phyloP scores from a whole-genome alignment of 768 basidiomycete genomes.

The Auricularia auricula-judae region DNA sequence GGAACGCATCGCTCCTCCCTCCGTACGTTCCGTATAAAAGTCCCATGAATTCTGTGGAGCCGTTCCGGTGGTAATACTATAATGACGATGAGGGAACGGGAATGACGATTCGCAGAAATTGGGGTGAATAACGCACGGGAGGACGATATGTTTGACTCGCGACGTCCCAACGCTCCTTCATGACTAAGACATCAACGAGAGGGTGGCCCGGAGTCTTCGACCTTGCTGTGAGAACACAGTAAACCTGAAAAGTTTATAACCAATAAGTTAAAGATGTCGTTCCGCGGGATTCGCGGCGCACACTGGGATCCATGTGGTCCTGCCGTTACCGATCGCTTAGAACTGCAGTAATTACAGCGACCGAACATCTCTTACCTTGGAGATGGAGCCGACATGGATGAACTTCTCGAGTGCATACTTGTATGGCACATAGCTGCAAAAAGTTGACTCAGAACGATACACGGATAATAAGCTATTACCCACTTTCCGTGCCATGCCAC shows the following conservation, averaged over 20 bases:
- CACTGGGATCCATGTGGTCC: background rate
- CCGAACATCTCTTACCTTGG: slow-evolving; percentile 15
- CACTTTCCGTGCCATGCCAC: slow-evolving; percentile 64
- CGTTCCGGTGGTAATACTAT: slow-evolving; percentile 57
- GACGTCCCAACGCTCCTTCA: slow-evolving; percentile 56
- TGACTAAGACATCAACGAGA: slow-evolving; percentile 53
- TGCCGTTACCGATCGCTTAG: background rate
- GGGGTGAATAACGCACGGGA: slow-evolving; percentile 28
- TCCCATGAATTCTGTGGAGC: slow-evolving; percentile 54
- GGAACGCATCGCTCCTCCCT: slow-evolving; percentile 51
- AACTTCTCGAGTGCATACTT: slow-evolving; percentile 60
- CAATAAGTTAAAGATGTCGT: no score
- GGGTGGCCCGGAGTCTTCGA: slow-evolving; percentile 49
- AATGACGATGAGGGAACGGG: background rate
- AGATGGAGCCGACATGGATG: slow-evolving; percentile 50
- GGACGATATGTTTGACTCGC: slow-evolving; percentile 48
- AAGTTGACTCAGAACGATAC: background rate
- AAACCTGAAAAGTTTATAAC: slow-evolving; percentile 51
- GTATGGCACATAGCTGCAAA: slow-evolving; percentile 47
- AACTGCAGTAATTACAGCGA: no score
- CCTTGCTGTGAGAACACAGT: slow-evolving; percentile 56
- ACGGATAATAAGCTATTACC: slow-evolving; percentile 11
- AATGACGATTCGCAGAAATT: background rate
- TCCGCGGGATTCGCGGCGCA: no score
- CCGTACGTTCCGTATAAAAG: slow-evolving; percentile 50